Evolutionary conservation across 805 yeast genomes (phyloP).

Genomic region (Komagataella mondaviorum): DNA sequence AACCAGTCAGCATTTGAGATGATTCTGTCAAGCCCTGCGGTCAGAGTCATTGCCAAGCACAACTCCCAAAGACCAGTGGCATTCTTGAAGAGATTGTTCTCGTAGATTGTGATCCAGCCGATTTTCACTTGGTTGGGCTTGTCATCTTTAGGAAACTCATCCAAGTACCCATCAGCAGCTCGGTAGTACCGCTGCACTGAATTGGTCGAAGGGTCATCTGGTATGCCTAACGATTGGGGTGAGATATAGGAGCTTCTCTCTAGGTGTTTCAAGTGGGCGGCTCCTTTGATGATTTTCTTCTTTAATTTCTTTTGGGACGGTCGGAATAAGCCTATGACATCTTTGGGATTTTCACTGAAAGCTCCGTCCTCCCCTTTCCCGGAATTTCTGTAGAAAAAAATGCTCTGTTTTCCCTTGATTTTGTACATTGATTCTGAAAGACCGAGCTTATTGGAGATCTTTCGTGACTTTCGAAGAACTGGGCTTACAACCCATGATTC

Average conservation of each 20-base stretch:
- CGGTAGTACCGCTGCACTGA: slow-evolving; percentile 15
- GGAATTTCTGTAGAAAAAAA: slow-evolving; percentile 7
- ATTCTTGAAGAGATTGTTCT: slow-evolving; percentile 16
- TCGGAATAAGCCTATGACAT: slow-evolving; percentile 24
- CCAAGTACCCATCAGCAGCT: slow-evolving; percentile 44
- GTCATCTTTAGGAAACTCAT: slow-evolving; percentile 41
- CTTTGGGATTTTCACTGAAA: slow-evolving; percentile 4
- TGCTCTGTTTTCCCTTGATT: slow-evolving; percentile 9
- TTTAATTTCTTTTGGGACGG: slow-evolving; percentile 24
- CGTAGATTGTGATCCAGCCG: slow-evolving; percentile 56
- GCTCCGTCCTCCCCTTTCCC: slow-evolving; percentile 3
- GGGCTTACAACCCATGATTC: slow-evolving; percentile 28
- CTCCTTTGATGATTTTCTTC: slow-evolving; percentile 21
- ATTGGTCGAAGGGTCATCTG: background rate
- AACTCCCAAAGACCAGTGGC: slow-evolving; percentile 38
- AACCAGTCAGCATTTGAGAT: slow-evolving; percentile 3
- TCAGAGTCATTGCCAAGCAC: slow-evolving; percentile 38
- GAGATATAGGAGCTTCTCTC: background rate
- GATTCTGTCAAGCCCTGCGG: slow-evolving; percentile 28
- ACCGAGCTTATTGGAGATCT: slow-evolving; percentile 5
- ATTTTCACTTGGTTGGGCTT: slow-evolving; percentile 44
- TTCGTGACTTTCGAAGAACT: slow-evolving; percentile 25
- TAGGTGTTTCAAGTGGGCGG: background rate
- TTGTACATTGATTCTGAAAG: slow-evolving; percentile 6
- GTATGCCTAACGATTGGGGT: background rate